Evolutionary conservation across 2,329 filamentous ascomycete species (phyloP).

Genomic region (Berkeleyomyces basicola): DNA sequence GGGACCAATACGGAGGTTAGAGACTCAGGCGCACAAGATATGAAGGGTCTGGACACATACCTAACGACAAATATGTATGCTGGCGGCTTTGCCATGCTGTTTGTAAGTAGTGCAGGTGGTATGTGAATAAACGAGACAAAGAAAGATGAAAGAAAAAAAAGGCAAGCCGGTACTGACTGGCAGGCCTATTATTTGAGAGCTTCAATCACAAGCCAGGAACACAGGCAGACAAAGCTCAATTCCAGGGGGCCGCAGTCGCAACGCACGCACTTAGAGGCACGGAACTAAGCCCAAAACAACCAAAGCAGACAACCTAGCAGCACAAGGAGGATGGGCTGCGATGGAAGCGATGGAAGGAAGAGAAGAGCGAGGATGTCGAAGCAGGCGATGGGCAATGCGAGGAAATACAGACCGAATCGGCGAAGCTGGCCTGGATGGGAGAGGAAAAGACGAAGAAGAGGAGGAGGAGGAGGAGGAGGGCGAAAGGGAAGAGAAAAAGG

Average conservation of each 20-base stretch:
- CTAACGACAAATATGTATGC: conserved; percentile 30
- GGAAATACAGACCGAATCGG: neutral
- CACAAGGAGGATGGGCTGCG: neutral
- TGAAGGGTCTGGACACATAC: conserved; percentile 17
- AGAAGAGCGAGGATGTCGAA: neutral
- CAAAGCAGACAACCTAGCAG: neutral
- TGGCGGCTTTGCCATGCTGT: conserved; percentile 25
- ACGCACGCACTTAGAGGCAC: neutral
- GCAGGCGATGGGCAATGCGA: neutral
- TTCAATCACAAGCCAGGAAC: neutral
- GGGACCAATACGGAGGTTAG: neutral
- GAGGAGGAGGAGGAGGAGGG: neutral
- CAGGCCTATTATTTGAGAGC: neutral
- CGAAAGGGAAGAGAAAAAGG: neutral
- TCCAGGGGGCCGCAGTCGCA: neutral
- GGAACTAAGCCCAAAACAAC: neutral
- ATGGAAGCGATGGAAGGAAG: neutral
- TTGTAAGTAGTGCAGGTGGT: neutral
- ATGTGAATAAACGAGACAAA: conserved; percentile 2
- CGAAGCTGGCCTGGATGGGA: neutral
- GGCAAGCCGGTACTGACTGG: neutral
- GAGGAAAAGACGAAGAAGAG: neutral
- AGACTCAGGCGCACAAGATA: neutral
- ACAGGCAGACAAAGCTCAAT: neutral
- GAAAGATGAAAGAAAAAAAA: neutral